Evolutionary conservation across 352 stramenopile species (phyloP).

Genomic region (Peronospora farinosa): DNA sequence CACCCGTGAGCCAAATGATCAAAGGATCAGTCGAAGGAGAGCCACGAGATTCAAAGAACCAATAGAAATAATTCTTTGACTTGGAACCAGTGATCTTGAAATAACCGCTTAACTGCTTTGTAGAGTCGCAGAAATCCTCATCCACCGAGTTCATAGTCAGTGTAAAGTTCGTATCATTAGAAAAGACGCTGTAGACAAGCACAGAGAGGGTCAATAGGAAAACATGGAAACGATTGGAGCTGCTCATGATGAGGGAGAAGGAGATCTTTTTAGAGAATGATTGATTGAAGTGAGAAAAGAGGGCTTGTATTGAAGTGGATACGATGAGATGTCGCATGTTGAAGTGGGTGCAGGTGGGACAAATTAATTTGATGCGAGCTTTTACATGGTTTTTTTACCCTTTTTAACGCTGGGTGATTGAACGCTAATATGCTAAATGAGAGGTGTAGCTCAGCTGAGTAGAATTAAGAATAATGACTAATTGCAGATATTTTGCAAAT

Average conservation of each 20-base stretch:
- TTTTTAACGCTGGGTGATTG: not conserved
- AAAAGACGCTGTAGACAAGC: conserved; percentile 5
- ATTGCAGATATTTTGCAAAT: conserved; percentile 77
- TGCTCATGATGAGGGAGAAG: not conserved
- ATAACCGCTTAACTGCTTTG: conserved; percentile 77
- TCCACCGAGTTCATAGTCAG: conserved; percentile 54
- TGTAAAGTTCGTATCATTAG: conserved; percentile 33
- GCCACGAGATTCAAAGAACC: conserved; percentile 91
- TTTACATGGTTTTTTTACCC: no score
- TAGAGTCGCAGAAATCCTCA: conserved; percentile 62
- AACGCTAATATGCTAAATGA: no score
- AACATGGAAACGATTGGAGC: not conserved
- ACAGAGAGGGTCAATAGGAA: conserved; percentile 12
- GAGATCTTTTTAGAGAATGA: conserved; percentile 7
- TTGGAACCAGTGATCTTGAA: conserved; percentile 76
- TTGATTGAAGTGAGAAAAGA: not conserved
- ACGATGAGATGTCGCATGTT: no score
- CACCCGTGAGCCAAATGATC: conserved; percentile 96
- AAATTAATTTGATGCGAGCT: no score
- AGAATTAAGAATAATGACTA: no score
- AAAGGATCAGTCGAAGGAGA: conserved; percentile 85
- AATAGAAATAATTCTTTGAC: conserved; percentile 95
- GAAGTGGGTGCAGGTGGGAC: no score
- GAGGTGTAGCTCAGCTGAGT: conserved; percentile 55
- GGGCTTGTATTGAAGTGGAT: no score